These are phyloP conservation scores for Lasiosphaeria ovina DNA, from an alignment of 495 filamentous ascomycete genomes.

Conservation along the genomic window DNA sequence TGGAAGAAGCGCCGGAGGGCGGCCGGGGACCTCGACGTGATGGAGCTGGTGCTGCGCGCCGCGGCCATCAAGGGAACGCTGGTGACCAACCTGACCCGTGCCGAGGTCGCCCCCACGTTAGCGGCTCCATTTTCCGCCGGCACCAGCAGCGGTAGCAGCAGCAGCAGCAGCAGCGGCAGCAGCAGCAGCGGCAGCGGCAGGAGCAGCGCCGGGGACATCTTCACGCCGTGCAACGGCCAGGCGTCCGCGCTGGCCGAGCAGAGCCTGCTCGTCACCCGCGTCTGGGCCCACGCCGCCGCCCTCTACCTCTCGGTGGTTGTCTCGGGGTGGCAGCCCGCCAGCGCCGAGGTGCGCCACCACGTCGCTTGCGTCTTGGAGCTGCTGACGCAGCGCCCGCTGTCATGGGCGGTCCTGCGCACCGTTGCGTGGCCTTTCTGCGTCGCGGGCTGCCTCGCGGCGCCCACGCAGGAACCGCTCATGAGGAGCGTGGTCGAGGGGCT, in stretches of 20 bases:
- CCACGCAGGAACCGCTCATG: slow-evolving; percentile 41
- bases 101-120: slow-evolving; percentile 12
- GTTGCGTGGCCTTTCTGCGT: slow-evolving; percentile 52
- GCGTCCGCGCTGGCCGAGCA: not conserved
- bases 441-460: slow-evolving; percentile 48
- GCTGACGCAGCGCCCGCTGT: slow-evolving; percentile 30
- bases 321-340: slow-evolving; percentile 52
- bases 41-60: slow-evolving; percentile 45
- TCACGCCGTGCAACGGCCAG: slow-evolving; percentile 1
- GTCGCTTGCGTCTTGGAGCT: slow-evolving; percentile 31
- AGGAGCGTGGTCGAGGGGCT: slow-evolving; percentile 37
- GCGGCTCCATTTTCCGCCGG: slow-evolving; percentile 4
- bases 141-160: slow-evolving; percentile 7
- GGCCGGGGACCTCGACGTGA: slow-evolving; percentile 41
- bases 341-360: slow-evolving; percentile 36
- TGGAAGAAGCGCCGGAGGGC: slow-evolving; percentile 48
- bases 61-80: slow-evolving; percentile 38
- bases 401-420: slow-evolving; percentile 31
- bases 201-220: not conserved
- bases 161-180: not conserved
- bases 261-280: slow-evolving; percentile 25
- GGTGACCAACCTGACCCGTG: not conserved
- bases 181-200: not conserved
- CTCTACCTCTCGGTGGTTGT: slow-evolving; percentile 49
- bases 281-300: slow-evolving; percentile 50